Evolutionary conservation across 768 basidiomycete genomes (phyloP), one percentile per base, ranked within the genome.

Genomic region (Xerocomus brunneocitrinus): DNA sequence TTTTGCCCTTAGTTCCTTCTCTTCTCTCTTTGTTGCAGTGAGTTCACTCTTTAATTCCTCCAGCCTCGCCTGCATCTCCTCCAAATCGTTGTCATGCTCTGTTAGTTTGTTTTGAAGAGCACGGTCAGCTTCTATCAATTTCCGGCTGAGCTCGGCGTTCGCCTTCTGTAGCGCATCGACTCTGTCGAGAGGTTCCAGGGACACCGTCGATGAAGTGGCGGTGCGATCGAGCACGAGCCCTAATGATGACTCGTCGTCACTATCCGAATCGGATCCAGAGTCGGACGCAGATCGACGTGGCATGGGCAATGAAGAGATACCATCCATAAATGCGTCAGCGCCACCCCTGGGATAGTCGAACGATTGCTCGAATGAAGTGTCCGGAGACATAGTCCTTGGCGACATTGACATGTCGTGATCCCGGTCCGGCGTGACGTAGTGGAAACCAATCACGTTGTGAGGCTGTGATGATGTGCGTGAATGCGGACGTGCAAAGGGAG

Each of bases 1-100:
- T 69, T 94, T 95, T 12, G 80, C 76, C 42, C 90, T 77, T 58
- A 95, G 70, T 62, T 98, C 95, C 72, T 98, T 97, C 70, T 98
- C 94, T 62, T 98, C 93, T 38, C 90, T 80, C 68, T 91, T 89
- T 5, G 88, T 85, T 6, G 86, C 79, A 13, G 76, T 84, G 8
- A 97, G 74, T 68, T 97, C 95, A 12, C 75, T 80, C 57, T 79
- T 74, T 55, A 87, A 68, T 65, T 97, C 91, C 53, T 97, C 94
- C 53, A 95, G 66, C 30, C 80, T 76, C 4, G 70, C 71, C 62
- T 95, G 85, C 70, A 90, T 79, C 54, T 92, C 89, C 59, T 90
- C 88, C 28, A 95, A 69, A 61, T 93, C 87, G n/a, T 74, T 67
- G 67, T 95, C 93, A 59, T 92, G 90, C 48, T 92, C 88, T 10